Evolutionary conservation across 2,329 filamentous ascomycete genomes (phyloP).

Genomic region (Westerdykella sp.): DNA sequence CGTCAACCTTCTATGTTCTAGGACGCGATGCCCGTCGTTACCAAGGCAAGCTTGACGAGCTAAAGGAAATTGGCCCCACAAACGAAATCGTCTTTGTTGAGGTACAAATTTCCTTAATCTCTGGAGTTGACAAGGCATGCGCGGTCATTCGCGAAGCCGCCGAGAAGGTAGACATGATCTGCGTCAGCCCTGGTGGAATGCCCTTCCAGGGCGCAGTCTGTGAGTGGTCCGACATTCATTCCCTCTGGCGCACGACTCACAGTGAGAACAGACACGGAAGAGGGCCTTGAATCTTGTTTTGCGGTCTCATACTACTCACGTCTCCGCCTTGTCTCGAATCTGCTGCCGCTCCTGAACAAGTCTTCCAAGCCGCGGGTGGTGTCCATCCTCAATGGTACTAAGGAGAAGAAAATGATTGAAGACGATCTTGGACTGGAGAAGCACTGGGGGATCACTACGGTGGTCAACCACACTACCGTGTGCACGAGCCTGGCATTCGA

Average conservation of each 20-base stretch:
- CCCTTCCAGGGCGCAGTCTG: slow-evolving; percentile 7
- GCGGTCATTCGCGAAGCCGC: neutral
- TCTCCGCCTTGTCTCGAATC: slow-evolving; percentile 24
- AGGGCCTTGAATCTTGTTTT: slow-evolving; percentile 26
- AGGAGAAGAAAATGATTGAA: slow-evolving; percentile 21
- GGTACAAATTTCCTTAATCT: slow-evolving; percentile 5
- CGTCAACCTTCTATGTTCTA: slow-evolving; percentile 18
- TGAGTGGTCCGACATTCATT: neutral
- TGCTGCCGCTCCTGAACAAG: slow-evolving; percentile 27
- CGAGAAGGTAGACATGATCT: slow-evolving; percentile 7
- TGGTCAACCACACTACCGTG: slow-evolving; percentile 24
- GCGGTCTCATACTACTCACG: slow-evolving; percentile 31
- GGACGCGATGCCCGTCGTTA: neutral
- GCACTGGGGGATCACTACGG: neutral
- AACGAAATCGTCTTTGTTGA: neutral
- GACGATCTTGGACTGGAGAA: slow-evolving; percentile 25
- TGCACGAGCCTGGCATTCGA: slow-evolving; percentile 28
- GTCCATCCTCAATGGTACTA: slow-evolving; percentile 25
- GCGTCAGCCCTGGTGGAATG: slow-evolving; percentile 5
- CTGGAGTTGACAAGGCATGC: slow-evolving; percentile 6
- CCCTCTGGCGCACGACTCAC: neutral
- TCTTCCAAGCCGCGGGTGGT: slow-evolving; percentile 26
- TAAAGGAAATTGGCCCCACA: neutral
- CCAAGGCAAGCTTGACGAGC: neutral
- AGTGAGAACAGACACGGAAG: slow-evolving; percentile 21